Percentiles rank a stretch among this genome's conserved stretches.
These are phyloP conservation scores for Camelina sativa DNA, from an alignment of 345 rosid species.

Conservation along the genomic window DNA sequence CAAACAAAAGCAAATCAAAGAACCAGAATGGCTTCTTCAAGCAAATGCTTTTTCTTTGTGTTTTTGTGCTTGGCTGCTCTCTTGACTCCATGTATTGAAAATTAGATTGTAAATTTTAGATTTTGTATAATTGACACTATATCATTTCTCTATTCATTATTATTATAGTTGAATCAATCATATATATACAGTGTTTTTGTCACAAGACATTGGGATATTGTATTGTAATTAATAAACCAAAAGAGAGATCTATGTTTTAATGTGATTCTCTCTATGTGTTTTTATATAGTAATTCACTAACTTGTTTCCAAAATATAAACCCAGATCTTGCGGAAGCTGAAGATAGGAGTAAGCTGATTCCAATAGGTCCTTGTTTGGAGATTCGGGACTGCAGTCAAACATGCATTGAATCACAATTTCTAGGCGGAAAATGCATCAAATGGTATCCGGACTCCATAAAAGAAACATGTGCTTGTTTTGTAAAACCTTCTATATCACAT, in stretches of 20 bases:
- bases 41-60: background rate
- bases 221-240: slow-evolving; percentile 1
- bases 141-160: background rate
- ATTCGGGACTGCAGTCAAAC: slow-evolving; percentile 33
- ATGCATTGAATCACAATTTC: slow-evolving; percentile 32
- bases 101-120: background rate
- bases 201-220: background rate
- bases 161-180: background rate
- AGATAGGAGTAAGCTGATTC: slow-evolving; percentile 35
- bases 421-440: slow-evolving; percentile 35
- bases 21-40: slow-evolving; percentile 17
- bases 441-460: slow-evolving; percentile 24
- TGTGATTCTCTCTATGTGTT: background rate
- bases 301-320: slow-evolving; percentile 11
- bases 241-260: background rate
- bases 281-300: background rate
- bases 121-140: slow-evolving; percentile 1
- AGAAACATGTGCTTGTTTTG: slow-evolving; percentile 34
- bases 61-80: slow-evolving; percentile 24
- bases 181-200: background rate
- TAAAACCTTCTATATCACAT: background rate
- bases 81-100: slow-evolving; percentile 25
- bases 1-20: background rate
- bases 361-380: slow-evolving; percentile 33
- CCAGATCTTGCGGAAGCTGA: slow-evolving; percentile 23